Conservation (phyloP, 106 monocot genomes). For the Apostasia shenzhenica region DNA sequence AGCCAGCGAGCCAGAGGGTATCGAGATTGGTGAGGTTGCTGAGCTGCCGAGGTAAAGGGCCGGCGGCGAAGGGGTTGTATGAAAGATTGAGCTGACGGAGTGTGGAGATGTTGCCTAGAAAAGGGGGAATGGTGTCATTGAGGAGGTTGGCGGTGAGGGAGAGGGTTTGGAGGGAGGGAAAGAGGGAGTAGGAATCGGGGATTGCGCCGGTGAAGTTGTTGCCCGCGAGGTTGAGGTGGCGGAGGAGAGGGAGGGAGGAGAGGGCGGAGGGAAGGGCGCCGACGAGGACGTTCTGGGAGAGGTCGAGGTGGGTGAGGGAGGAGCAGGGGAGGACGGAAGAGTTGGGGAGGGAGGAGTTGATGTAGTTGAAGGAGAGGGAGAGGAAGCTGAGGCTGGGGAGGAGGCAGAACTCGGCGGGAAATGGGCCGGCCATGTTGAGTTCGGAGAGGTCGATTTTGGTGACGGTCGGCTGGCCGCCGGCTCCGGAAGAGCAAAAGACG, state of each 20-base stretch:
- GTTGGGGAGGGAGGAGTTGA: conserved; percentile 44
- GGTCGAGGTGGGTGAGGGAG: conserved; percentile 42
- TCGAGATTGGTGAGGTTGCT: conserved; percentile 24
- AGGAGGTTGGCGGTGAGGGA: conserved; percentile 41
- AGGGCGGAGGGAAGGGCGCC: conserved; percentile 35
- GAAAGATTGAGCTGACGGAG: conserved; percentile 53
- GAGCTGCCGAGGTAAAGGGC: conserved; percentile 27
- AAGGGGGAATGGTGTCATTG: conserved; percentile 15
- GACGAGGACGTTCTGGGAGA: conserved; percentile 45
- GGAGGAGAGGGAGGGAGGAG: conserved; percentile 28
- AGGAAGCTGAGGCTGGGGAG: conserved; percentile 34
- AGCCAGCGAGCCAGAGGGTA: conserved; percentile 24
- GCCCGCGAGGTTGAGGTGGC: conserved; percentile 24
- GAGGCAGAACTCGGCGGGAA: conserved; percentile 37
- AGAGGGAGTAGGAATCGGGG: conserved; percentile 27
- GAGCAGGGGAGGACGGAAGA: conserved; percentile 21
- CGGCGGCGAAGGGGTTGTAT: conserved; percentile 35
- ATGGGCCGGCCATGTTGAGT: conserved; percentile 16
- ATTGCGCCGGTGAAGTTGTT: conserved; percentile 62
- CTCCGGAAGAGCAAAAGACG: conserved; percentile 8
- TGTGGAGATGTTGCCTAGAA: conserved; percentile 24
- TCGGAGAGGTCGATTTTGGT: conserved; percentile 7
- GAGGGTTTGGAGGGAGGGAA: conserved; percentile 32
- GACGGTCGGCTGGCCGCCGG: conserved; percentile 2
- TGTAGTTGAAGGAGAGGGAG: conserved; percentile 45